These are phyloP conservation scores for Naganishia randhawae DNA, from an alignment of 768 basidiomycete genomes.

Conservation along the genomic window DNA sequence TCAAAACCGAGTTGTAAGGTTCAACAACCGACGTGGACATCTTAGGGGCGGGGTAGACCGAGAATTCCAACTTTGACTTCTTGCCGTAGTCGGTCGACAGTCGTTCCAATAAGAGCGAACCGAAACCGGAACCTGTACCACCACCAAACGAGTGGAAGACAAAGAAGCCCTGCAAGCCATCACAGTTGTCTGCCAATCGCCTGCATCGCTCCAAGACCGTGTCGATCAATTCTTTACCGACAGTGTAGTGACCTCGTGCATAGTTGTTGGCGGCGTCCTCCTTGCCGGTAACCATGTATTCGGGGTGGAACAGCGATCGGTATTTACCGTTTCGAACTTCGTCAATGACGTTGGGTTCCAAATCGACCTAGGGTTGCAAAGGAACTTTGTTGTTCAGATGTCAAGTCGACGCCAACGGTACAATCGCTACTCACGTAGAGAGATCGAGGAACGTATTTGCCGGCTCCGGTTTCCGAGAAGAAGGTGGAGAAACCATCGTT, in stretches of 20 bases:
- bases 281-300: conserved; percentile 93
- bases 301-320: conserved; percentile 96
- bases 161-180: conserved; percentile 98
- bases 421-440: conserved; percentile 65
- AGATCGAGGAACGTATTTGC: conserved; percentile 95
- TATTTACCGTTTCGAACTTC: conserved; percentile 94
- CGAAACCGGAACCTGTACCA: conserved; percentile 98
- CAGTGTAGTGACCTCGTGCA: conserved; percentile 97
- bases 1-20: conserved; percentile 92
- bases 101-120: conserved; percentile 92
- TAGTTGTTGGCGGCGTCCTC: conserved; percentile 99
- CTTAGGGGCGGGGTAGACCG: conserved; percentile 92
- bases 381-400: neutral
- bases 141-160: conserved; percentile 99
- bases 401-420: neutral
- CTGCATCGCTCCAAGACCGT: conserved; percentile 94
- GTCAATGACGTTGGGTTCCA: conserved; percentile 94
- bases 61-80: conserved; percentile 98
- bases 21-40: conserved; percentile 95
- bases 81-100: conserved; percentile 98
- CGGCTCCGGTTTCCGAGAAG: conserved; percentile 96
- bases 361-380: conserved; percentile 45
- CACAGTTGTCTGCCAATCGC: conserved; percentile 94
- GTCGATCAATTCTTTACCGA: conserved; percentile 98
- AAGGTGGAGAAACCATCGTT: conserved; percentile 97